Percentiles rank a stretch among this genome's conserved stretches.
phyloP scores from a whole-genome alignment of 2,329 filamentous ascomycete genomes.

The Daldinia sp. region DNA sequence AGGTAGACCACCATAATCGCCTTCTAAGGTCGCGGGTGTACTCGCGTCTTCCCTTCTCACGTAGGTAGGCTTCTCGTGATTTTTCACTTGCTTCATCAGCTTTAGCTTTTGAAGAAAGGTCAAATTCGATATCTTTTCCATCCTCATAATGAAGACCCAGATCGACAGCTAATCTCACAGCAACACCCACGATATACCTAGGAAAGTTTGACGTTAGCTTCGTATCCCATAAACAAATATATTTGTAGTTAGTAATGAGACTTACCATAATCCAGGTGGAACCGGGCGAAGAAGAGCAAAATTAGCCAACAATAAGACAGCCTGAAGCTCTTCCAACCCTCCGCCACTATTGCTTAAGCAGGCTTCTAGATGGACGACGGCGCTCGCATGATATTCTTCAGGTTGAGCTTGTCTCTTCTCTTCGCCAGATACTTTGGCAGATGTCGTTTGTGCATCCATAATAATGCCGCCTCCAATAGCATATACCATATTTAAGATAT shows the following conservation, averaged over 20 bases:
- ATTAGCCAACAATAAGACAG: slow-evolving; percentile 87
- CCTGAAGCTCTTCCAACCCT: slow-evolving; percentile 91
- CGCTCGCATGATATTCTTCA: slow-evolving; percentile 95
- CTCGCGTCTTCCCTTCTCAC: slow-evolving; percentile 74
- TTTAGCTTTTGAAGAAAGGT: slow-evolving; percentile 58
- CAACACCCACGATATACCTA: slow-evolving; percentile 92
- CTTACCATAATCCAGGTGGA: slow-evolving; percentile 85
- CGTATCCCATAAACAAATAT: background rate
- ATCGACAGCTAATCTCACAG: slow-evolving; percentile 88
- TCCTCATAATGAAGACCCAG: slow-evolving; percentile 94
- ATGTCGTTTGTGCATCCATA: slow-evolving; percentile 66
- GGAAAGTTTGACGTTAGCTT: slow-evolving; percentile 20
- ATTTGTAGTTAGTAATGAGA: slow-evolving; percentile 4
- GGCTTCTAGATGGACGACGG: slow-evolving; percentile 88
- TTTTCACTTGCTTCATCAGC: slow-evolving; percentile 46
- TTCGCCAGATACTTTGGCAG: slow-evolving; percentile 46
- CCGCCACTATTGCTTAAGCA: slow-evolving; percentile 86
- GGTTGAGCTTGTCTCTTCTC: slow-evolving; percentile 71
- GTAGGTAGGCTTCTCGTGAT: slow-evolving; percentile 48
- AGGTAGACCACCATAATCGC: slow-evolving; percentile 96
- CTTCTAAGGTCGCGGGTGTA: slow-evolving; percentile 87
- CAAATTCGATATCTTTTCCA: slow-evolving; percentile 69
- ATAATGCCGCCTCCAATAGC: slow-evolving; percentile 95
- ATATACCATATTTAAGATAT: slow-evolving; percentile 96
- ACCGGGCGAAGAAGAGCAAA: slow-evolving; percentile 92